These are phyloP conservation scores for Pythium folliculosum DNA, from an alignment of 352 stramenopile species.

Conservation along the genomic window DNA sequence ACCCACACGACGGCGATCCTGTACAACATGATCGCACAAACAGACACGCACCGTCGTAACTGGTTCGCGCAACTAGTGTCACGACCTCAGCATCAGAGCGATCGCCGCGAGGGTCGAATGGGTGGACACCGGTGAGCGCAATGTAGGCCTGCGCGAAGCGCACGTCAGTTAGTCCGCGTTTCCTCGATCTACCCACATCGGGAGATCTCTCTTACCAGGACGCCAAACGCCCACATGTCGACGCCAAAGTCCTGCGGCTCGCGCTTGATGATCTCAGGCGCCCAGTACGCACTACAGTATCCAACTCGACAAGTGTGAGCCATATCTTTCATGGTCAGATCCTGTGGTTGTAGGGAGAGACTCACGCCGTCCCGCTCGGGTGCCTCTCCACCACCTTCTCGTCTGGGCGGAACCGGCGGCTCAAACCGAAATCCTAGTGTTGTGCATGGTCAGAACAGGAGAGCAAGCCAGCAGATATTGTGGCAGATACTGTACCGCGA, in stretches of 20 bases:
- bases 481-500: slow-evolving; percentile 41
- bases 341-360: neutral
- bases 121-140: slow-evolving; percentile 71
- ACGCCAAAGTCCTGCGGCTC: slow-evolving; percentile 71
- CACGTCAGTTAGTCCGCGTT: neutral
- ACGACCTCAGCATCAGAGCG: slow-evolving; percentile 74
- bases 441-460: neutral
- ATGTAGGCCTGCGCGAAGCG: slow-evolving; percentile 54
- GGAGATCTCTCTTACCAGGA: slow-evolving; percentile 39
- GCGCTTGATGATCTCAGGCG: slow-evolving; percentile 72
- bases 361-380: slow-evolving; percentile 70
- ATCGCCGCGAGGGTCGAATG: slow-evolving; percentile 74
- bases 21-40: neutral
- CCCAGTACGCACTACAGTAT: slow-evolving; percentile 65
- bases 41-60: slow-evolving; percentile 52
- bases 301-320: neutral
- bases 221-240: slow-evolving; percentile 83
- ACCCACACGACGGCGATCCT: too few relatives aligned
- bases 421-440: slow-evolving; percentile 70
- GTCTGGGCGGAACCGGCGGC: slow-evolving; percentile 39
- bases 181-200: neutral
- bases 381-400: slow-evolving; percentile 55
- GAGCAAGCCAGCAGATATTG: too few relatives aligned
- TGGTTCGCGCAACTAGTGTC: slow-evolving; percentile 49
- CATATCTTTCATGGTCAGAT: too few relatives aligned